Evolutionary conservation across 257 asterid species (phyloP).

Genomic region (Leonotis leonurus): DNA sequence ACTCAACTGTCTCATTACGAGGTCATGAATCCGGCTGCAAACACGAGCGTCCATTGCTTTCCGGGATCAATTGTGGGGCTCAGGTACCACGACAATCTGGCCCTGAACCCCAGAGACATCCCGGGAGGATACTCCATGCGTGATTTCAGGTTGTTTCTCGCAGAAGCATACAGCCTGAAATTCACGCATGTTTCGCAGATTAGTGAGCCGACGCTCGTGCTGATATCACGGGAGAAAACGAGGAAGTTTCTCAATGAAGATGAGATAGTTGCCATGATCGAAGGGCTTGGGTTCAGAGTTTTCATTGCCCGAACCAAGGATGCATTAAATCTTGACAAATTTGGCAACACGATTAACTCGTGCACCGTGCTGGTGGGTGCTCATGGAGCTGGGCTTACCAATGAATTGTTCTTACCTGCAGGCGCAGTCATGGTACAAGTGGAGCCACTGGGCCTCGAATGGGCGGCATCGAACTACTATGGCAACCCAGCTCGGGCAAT

Average conservation of each 20-base stretch:
- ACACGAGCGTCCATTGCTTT: conserved; percentile 41
- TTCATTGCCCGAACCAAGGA: conserved; percentile 15
- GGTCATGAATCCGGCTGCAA: conserved; percentile 30
- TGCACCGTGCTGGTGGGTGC: conserved; percentile 51
- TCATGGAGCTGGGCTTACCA: conserved; percentile 59
- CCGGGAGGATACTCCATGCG: conserved; percentile 34
- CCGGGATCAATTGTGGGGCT: conserved; percentile 44
- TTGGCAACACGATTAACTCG: conserved; percentile 29
- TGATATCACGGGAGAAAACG: conserved; percentile 35
- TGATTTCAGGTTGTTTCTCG: conserved; percentile 33
- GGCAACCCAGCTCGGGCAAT: conserved; percentile 39
- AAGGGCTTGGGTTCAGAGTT: conserved; percentile 43
- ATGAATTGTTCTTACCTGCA: conserved; percentile 46
- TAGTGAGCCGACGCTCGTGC: conserved; percentile 21
- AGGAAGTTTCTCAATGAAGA: conserved; percentile 46
- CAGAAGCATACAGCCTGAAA: conserved; percentile 22
- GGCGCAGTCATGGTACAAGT: conserved; percentile 46
- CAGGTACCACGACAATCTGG: conserved; percentile 34
- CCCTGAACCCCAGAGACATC: conserved; percentile 28
- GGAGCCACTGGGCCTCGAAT: conserved; percentile 36
- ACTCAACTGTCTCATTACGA: conserved; percentile 23
- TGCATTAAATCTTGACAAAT: conserved; percentile 21
- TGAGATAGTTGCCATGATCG: conserved; percentile 31
- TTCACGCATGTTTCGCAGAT: conserved; percentile 25
- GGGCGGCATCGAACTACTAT: conserved; percentile 31